These are phyloP conservation scores for Kingdonia uniflora DNA, from an alignment of 164 flowering plant species.

Conservation along the genomic window DNA sequence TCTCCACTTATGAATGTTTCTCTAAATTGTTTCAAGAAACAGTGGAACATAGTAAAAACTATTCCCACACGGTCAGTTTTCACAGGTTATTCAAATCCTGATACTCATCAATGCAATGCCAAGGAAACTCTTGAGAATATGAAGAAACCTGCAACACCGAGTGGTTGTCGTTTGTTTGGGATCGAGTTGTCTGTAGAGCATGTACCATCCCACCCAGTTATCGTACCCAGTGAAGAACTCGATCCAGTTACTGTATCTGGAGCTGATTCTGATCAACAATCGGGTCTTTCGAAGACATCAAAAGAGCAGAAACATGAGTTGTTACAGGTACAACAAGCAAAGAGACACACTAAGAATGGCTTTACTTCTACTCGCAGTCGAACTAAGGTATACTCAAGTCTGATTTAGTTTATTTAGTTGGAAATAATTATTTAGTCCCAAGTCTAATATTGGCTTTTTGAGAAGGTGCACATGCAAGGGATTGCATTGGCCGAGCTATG, in stretches of 20 bases:
- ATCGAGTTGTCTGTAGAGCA: slow-evolving; percentile 33
- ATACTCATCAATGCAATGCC: slow-evolving; percentile 13
- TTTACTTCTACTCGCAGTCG: slow-evolving; percentile 49
- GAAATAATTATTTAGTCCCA: too few relatives aligned
- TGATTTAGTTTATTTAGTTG: too few relatives aligned
- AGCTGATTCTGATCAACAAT: slow-evolving; percentile 39
- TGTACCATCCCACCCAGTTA: slow-evolving; percentile 11
- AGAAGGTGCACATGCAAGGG: slow-evolving; percentile 94
- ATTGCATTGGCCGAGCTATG: slow-evolving; percentile 88
- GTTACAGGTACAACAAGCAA: slow-evolving; percentile 24
- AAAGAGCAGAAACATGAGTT: slow-evolving; percentile 33
- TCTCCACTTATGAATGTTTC: slow-evolving; percentile 28
- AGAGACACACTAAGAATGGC: slow-evolving; percentile 36
- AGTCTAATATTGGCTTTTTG: neutral
- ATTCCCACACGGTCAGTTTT: slow-evolving; percentile 26
- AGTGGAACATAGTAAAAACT: slow-evolving; percentile 37
- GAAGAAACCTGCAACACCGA: slow-evolving; percentile 27
- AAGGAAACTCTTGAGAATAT: slow-evolving; percentile 26
- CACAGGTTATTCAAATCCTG: slow-evolving; percentile 21
- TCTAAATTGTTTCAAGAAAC: slow-evolving; percentile 27
- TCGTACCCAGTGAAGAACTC: slow-evolving; percentile 28
- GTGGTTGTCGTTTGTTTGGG: slow-evolving; percentile 72
- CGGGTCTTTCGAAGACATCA: slow-evolving; percentile 36
- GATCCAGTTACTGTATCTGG: slow-evolving; percentile 23
- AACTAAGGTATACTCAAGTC: slow-evolving; percentile 52